phyloP scores from a whole-genome alignment of 2,329 filamentous ascomycete species.

The Byssochlamys sp. region DNA sequence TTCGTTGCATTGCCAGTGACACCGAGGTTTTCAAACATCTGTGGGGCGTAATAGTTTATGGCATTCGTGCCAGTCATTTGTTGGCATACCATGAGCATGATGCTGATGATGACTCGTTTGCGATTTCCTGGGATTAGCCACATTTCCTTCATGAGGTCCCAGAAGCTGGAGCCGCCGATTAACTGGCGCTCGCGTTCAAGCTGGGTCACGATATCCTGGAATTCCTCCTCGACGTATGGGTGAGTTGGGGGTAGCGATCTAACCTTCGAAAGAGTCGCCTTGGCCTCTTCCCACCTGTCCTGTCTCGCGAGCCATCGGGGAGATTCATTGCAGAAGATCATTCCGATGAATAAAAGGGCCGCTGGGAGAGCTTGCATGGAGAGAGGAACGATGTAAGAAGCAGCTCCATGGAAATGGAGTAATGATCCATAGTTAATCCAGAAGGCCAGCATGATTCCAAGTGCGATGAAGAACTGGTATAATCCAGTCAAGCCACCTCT shows the following conservation, averaged over 20 bases:
- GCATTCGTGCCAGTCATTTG: conserved; percentile 48
- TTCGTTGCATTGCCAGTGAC: conserved; percentile 48
- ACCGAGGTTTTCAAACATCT: conserved; percentile 59
- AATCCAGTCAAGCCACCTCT: conserved; percentile 52
- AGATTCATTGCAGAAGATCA: conserved; percentile 56
- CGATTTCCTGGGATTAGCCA: conserved; percentile 47
- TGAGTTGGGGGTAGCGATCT: conserved; percentile 46
- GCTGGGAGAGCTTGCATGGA: conserved; percentile 57
- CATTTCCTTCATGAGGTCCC: conserved; percentile 56
- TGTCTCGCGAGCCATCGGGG: conserved; percentile 59
- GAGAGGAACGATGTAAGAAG: conserved; percentile 53
- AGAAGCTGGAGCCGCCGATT: conserved; percentile 41
- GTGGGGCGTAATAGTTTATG: conserved; percentile 60
- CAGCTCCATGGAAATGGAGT: conserved; percentile 38
- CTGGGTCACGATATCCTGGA: conserved; percentile 52
- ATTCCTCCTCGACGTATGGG: conserved; percentile 49
- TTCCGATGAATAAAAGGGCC: conserved; percentile 49
- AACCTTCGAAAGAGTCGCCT: conserved; percentile 46
- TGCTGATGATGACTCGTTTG: conserved; percentile 46
- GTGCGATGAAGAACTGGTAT: conserved; percentile 50
- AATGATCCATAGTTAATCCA: conserved; percentile 49
- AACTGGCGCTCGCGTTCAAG: conserved; percentile 55
- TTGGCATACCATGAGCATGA: conserved; percentile 46
- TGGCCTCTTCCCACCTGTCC: conserved; percentile 59
- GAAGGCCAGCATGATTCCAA: conserved; percentile 34